A percentile compares a stretch with the other conserved stretches of the same genome.
These are phyloP conservation scores for Colletotrichum tabaci DNA, from an alignment of 2,329 filamentous ascomycete species.

Conservation along the genomic window DNA sequence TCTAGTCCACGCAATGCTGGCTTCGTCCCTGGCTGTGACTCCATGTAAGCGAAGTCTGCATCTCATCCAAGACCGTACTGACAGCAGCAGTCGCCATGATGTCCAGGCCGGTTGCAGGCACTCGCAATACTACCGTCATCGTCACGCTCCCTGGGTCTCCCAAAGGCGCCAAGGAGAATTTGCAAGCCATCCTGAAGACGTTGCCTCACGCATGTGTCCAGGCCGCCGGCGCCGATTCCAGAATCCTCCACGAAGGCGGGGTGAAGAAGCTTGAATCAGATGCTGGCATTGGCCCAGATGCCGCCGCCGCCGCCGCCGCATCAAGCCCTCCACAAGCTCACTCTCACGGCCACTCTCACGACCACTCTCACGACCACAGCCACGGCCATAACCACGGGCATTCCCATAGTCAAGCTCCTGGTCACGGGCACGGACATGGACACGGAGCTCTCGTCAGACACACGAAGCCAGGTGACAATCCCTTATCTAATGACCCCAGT, in stretches of 20 bases:
- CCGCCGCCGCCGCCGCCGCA: slow-evolving; percentile 11
- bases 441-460: slow-evolving; percentile 81
- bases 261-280: slow-evolving; percentile 88
- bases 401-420: slow-evolving; percentile 64
- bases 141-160: slow-evolving; percentile 94
- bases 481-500: slow-evolving; percentile 72
- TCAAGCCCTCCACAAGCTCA: slow-evolving; percentile 64
- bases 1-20: slow-evolving; percentile 94
- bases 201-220: slow-evolving; percentile 96
- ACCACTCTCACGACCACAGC: slow-evolving; percentile 66
- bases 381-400: slow-evolving; percentile 67
- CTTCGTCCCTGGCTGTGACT: slow-evolving; percentile 86
- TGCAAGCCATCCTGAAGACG: slow-evolving; percentile 89
- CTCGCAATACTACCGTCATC: slow-evolving; percentile 85
- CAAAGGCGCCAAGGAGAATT: slow-evolving; percentile 94
- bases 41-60: slow-evolving; percentile 77
- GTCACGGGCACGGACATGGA: slow-evolving; percentile 68
- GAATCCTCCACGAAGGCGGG: slow-evolving; percentile 84
- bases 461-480: slow-evolving; percentile 73
- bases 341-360: slow-evolving; percentile 66
- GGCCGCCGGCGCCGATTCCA: slow-evolving; percentile 86
- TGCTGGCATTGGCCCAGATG: slow-evolving; percentile 70
- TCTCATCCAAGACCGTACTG: slow-evolving; percentile 34
- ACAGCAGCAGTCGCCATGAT: slow-evolving; percentile 86
- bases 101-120: slow-evolving; percentile 92